Conservation (phyloP, 441 rosid genomes). For the Pelargonium myrrhifolium region DNA sequence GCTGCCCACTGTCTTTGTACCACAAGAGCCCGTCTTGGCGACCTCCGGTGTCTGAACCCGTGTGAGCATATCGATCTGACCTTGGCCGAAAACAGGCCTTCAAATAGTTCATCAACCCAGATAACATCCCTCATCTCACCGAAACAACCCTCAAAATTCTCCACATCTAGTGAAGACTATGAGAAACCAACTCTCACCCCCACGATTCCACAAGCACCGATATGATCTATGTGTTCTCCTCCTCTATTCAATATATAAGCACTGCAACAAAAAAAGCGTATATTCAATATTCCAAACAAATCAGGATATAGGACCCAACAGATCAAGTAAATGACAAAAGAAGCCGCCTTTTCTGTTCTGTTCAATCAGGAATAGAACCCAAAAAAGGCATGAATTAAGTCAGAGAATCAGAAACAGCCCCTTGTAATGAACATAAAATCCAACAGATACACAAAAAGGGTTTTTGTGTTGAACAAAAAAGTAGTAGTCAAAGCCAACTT, state of each 20-base stretch:
- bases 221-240: not conserved
- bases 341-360: slow-evolving; percentile 15
- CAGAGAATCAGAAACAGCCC: slow-evolving; percentile 16
- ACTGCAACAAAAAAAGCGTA: slow-evolving; percentile 13
- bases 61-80: slow-evolving; percentile 54
- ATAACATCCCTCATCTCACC: slow-evolving; percentile 98
- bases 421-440: slow-evolving; percentile 18
- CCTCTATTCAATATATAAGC: slow-evolving; percentile 12
- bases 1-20: slow-evolving; percentile 85
- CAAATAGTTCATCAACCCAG: slow-evolving; percentile 73
- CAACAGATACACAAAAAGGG: slow-evolving; percentile 15
- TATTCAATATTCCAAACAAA: slow-evolving; percentile 6
- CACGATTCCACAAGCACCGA: not conserved
- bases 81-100: slow-evolving; percentile 88
- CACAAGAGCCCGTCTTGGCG: slow-evolving; percentile 86
- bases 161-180: slow-evolving; percentile 30
- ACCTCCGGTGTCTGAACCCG: slow-evolving; percentile 52
- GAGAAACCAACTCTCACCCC: slow-evolving; percentile 13
- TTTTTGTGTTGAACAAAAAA: slow-evolving; percentile 14
- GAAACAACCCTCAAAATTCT: slow-evolving; percentile 41
- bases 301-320: slow-evolving; percentile 16
- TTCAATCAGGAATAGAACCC: slow-evolving; percentile 14
- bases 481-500: slow-evolving; percentile 29
- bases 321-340: slow-evolving; percentile 27
- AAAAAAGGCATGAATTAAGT: slow-evolving; percentile 8